phyloP scores from a whole-genome alignment of 176 grass and related monocot species.

The sorghum (Sorghum bicolor) region DNA sequence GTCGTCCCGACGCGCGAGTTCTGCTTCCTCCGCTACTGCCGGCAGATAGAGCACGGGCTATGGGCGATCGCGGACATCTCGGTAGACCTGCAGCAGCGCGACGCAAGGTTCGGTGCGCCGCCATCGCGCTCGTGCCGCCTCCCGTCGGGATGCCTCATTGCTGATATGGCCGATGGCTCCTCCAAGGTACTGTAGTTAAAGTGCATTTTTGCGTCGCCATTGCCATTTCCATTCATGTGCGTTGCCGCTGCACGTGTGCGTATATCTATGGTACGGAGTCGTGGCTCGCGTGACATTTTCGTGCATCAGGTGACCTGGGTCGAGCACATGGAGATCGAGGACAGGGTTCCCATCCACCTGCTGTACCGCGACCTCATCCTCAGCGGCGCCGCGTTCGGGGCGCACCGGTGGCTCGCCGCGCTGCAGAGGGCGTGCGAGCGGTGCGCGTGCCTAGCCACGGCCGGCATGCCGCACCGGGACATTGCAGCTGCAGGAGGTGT shows the following conservation, averaged over 20 bases:
- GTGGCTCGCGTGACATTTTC: background rate
- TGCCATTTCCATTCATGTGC: background rate
- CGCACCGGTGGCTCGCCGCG: constrained; percentile 71
- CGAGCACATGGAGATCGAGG: constrained; percentile 79
- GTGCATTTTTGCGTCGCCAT: background rate
- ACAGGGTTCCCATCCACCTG: constrained; percentile 49
- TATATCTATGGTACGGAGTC: background rate
- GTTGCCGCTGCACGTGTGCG: background rate
- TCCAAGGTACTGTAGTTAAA: constrained; percentile 44
- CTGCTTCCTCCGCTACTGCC: constrained; percentile 87
- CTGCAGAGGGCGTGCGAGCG: constrained; percentile 79
- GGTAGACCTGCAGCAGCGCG: constrained; percentile 52
- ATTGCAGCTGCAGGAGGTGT: constrained; percentile 46
- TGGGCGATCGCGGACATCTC: constrained; percentile 88
- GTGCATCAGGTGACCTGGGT: constrained; percentile 70
- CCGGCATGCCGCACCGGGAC: constrained; percentile 53
- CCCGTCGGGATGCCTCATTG: constrained; percentile 83
- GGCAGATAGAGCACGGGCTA: constrained; percentile 71
- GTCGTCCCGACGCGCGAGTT: constrained; percentile 77
- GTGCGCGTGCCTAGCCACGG: constrained; percentile 57
- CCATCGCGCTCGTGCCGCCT: constrained; percentile 48
- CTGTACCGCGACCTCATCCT: constrained; percentile 67
- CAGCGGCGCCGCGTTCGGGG: constrained; percentile 72
- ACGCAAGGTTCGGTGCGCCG: constrained; percentile 39
- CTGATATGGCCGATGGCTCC: constrained; percentile 73